Evolutionary conservation across 1,284 basidiomycete genomes (phyloP).

Genomic region (Pyrrhoderma noxium): DNA sequence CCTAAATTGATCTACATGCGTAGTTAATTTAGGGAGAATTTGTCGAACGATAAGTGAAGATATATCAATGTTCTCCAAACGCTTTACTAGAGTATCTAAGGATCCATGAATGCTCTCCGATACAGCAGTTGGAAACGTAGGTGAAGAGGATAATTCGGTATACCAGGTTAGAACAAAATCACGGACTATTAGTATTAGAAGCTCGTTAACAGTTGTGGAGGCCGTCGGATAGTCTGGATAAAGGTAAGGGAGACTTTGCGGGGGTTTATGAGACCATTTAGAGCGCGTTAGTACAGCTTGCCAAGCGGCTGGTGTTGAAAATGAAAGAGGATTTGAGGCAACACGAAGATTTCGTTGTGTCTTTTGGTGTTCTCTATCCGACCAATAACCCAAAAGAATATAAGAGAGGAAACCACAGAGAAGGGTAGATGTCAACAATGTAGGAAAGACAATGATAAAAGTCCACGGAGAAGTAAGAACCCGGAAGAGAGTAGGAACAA

Average conservation of each 20-base stretch:
- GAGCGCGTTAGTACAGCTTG: slow-evolving; percentile 77
- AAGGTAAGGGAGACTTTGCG: slow-evolving; percentile 54
- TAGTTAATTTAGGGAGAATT: slow-evolving; percentile 80
- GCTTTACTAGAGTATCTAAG: slow-evolving; percentile 49
- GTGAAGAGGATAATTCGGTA: slow-evolving; percentile 72
- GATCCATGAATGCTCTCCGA: slow-evolving; percentile 69
- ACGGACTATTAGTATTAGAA: slow-evolving; percentile 71
- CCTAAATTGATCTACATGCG: slow-evolving; percentile 87
- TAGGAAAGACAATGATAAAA: slow-evolving; percentile 56
- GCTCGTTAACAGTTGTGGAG: slow-evolving; percentile 63
- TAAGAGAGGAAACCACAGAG: slow-evolving; percentile 45
- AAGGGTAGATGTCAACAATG: slow-evolving; percentile 43
- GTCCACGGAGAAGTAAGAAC: slow-evolving; percentile 56
- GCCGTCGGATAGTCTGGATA: slow-evolving; percentile 55
- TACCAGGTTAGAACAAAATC: slow-evolving; percentile 89
- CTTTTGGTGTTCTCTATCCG: slow-evolving; percentile 32
- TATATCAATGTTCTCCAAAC: slow-evolving; percentile 60
- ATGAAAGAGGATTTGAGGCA: slow-evolving; percentile 65
- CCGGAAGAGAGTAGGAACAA: slow-evolving; percentile 45
- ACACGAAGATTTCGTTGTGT: slow-evolving; percentile 33
- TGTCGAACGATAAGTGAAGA: slow-evolving; percentile 74
- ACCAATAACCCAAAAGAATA: slow-evolving; percentile 50
- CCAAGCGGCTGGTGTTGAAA: slow-evolving; percentile 89
- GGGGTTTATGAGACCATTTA: slow-evolving; percentile 70
- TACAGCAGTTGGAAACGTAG: slow-evolving; percentile 82